Conservation (phyloP, 2,329 filamentous ascomycete genomes). For the Magnaporthiopsis rhizophila region DNA sequence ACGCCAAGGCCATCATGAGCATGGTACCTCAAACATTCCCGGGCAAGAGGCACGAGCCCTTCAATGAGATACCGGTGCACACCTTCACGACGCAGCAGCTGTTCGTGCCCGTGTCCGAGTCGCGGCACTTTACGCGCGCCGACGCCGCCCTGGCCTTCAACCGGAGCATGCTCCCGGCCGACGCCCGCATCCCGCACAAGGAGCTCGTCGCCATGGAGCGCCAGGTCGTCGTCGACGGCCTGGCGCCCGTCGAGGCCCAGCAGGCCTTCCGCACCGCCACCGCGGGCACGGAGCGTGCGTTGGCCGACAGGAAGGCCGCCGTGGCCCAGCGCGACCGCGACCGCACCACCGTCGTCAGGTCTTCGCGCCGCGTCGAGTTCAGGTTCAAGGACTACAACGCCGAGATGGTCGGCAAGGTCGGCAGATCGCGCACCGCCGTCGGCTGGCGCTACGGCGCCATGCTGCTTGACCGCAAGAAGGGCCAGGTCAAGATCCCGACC, state of each 20-base stretch:
- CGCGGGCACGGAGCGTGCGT: constrained; percentile 30
- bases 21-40: constrained; percentile 67
- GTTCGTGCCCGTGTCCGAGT: constrained; percentile 57
- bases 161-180: constrained; percentile 49
- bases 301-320: constrained; percentile 26
- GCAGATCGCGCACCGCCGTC: constrained; percentile 41
- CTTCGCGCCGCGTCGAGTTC: constrained; percentile 45
- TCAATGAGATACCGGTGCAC: constrained; percentile 60
- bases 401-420: constrained; percentile 46
- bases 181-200: constrained; percentile 53
- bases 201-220: constrained; percentile 51
- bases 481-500: constrained; percentile 60
- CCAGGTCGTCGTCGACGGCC: constrained; percentile 30
- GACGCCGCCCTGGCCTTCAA: constrained; percentile 61
- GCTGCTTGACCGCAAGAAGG: constrained; percentile 52
- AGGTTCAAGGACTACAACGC: constrained; percentile 52
- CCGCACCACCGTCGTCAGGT: constrained; percentile 35
- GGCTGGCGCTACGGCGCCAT: constrained; percentile 60
- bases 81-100: constrained; percentile 53
- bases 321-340: constrained; percentile 26
- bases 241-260: constrained; percentile 27
- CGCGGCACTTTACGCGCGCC: constrained; percentile 53
- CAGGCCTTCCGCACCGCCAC: constrained; percentile 30
- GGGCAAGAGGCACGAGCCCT: constrained; percentile 48
- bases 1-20: constrained; percentile 63